Conservation (phyloP, 495 filamentous ascomycete species). For the Pyronema domesticum region DNA sequence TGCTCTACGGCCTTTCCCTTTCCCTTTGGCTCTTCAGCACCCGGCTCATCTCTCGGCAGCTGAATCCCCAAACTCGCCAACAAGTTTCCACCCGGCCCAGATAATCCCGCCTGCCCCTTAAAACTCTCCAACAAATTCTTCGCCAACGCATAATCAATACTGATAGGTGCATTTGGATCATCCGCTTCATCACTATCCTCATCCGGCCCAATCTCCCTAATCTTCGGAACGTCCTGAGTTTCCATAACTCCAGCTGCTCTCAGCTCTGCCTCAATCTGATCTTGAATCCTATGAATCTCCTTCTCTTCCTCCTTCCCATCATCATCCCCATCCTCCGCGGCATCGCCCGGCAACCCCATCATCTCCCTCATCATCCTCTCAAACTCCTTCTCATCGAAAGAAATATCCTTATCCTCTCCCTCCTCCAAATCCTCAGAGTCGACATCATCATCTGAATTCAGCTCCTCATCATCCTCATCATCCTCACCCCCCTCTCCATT, state of each 20-base stretch:
- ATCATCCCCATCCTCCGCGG: slow-evolving; percentile 25
- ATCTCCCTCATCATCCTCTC: slow-evolving; percentile 80
- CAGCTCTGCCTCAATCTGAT: slow-evolving; percentile 67
- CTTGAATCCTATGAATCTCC: slow-evolving; percentile 52
- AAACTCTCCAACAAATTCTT: slow-evolving; percentile 86
- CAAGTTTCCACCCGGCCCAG: slow-evolving; percentile 73
- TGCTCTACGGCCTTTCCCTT: slow-evolving; percentile 9
- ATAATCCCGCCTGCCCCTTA: slow-evolving; percentile 65
- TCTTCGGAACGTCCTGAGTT: too few relatives aligned
- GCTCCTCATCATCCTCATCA: slow-evolving; percentile 42
- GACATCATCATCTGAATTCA: slow-evolving; percentile 23
- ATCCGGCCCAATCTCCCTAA: slow-evolving; percentile 6
- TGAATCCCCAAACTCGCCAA: slow-evolving; percentile 67
- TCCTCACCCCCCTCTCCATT: slow-evolving; percentile 46
- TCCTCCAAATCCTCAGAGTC: slow-evolving; percentile 42
- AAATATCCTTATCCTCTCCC: slow-evolving; percentile 59
- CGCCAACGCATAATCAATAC: slow-evolving; percentile 72
- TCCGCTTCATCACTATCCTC: slow-evolving; percentile 31
- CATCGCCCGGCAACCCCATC: slow-evolving; percentile 49
- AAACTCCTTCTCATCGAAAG: slow-evolving; percentile 75
- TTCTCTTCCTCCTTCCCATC: slow-evolving; percentile 39
- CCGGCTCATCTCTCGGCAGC: slow-evolving; percentile 59
- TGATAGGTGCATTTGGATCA: slow-evolving; percentile 34
- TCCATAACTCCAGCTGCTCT: slow-evolving; percentile 46
- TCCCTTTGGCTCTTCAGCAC: slow-evolving; percentile 27